Evolutionary conservation across 495 filamentous ascomycete species (phyloP), one percentile per base, ranked within the genome.

Genomic region (Venustampulla echinocandica): DNA sequence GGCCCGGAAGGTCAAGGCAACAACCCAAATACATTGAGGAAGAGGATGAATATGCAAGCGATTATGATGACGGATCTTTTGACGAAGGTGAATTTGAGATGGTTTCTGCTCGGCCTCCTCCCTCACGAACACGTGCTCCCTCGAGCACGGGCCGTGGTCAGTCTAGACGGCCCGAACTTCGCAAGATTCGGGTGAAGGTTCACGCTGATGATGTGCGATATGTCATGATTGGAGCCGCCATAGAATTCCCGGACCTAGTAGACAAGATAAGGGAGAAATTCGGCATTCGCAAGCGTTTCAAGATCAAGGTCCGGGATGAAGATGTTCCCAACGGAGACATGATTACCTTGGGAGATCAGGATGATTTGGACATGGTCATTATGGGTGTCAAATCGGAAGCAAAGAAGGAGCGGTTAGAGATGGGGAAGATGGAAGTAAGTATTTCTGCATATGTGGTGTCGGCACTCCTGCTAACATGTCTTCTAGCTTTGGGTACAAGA

Each of bases 311-410:
- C 57, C 81, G 78, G 60, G 85, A 87, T 43, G 82, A 87, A 42
- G 89, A 94, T 61, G 50, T 63, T 27, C 70, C 71, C 13, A 79
- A 86, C 52, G 83, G 83, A 5, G 92, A 95, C 59, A 86, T 95
- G 82, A 90, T 98, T 62, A 95, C 88, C 10, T 81, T 98, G 80
- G 87, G 84, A 23, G 92, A 98, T 65, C 85, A 94, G 64, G 92
- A 98, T 58, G 92, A 98, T 71, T 64, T 96, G 53, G 89, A 96
- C 42, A 81, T 95, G 75, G 77, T 84, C 32, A 73, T 97, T 44
- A 69, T 67, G 58, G 69, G 66, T 3, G 80, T 82, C 23, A 83
- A 77, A 61, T 74, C 76, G 46, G 66, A 67, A 46, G 93, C 87
- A 22, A 73, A 71, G 67, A 79, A 77, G 61, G 85, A 90, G 56